phyloP scores from a whole-genome alignment of 345 rosid species.

The Pistacia integerrima region DNA sequence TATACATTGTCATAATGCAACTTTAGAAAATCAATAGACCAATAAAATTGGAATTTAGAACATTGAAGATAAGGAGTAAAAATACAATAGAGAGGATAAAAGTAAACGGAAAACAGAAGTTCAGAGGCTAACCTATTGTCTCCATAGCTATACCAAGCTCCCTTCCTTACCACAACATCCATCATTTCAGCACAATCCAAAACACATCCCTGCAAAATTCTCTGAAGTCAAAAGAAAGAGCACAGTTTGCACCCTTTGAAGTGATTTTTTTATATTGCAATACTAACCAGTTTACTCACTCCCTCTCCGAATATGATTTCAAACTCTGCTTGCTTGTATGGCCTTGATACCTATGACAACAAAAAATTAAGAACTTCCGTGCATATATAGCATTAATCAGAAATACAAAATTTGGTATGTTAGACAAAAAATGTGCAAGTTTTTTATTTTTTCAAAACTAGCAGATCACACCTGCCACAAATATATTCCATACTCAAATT shows the following conservation, averaged over 20 bases:
- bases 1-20: too few relatives aligned
- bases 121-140: constrained; percentile 64
- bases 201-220: constrained; percentile 71
- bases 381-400: not conserved
- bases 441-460: not conserved
- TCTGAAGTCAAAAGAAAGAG: constrained; percentile 21
- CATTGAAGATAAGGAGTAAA: not conserved
- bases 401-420: not conserved
- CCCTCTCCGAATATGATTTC: constrained; percentile 97
- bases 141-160: constrained; percentile 96
- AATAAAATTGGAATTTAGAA: not conserved
- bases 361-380: not conserved
- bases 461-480: too few relatives aligned
- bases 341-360: constrained; percentile 76
- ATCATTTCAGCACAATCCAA: constrained; percentile 88
- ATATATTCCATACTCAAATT: too few relatives aligned
- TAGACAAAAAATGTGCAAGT: not conserved
- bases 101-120: constrained; percentile 11
- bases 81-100: not conserved
- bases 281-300: constrained; percentile 84
- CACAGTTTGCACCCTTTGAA: constrained; percentile 2
- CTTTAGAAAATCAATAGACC: too few relatives aligned
- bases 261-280: constrained; percentile 16
- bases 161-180: constrained; percentile 82
- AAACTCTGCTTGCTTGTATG: constrained; percentile 95